Conservation (phyloP, 768 basidiomycete genomes). For the Boletus fagicola region DNA sequence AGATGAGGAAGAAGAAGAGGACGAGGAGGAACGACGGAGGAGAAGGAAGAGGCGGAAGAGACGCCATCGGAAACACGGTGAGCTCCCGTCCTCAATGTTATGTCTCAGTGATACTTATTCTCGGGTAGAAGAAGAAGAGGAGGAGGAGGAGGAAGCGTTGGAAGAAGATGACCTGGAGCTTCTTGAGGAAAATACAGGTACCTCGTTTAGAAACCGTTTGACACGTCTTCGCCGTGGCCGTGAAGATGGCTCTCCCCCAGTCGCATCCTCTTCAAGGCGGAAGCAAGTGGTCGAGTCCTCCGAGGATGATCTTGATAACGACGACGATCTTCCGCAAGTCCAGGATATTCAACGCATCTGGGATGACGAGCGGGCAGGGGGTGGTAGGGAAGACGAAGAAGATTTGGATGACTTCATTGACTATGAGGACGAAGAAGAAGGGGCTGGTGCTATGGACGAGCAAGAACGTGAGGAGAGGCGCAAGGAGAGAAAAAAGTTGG, state of each 20-base stretch:
- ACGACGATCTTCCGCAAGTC: slow-evolving; percentile 50
- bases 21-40: slow-evolving; percentile 53
- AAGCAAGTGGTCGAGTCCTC: slow-evolving; percentile 65
- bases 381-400: slow-evolving; percentile 51
- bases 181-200: slow-evolving; percentile 81
- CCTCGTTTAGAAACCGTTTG: slow-evolving; percentile 69
- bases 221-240: slow-evolving; percentile 75
- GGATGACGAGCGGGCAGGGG: slow-evolving; percentile 68
- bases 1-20: slow-evolving; percentile 87
- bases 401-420: slow-evolving; percentile 76
- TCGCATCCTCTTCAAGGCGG: slow-evolving; percentile 58
- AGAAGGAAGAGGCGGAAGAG: slow-evolving; percentile 67
- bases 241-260: slow-evolving; percentile 67
- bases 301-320: slow-evolving; percentile 68
- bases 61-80: slow-evolving; percentile 56
- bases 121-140: slow-evolving; percentile 48
- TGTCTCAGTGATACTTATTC: slow-evolving; percentile 10
- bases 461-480: slow-evolving; percentile 74
- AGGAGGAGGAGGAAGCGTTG: slow-evolving; percentile 67
- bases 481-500: slow-evolving; percentile 59
- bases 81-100: slow-evolving; percentile 20
- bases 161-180: slow-evolving; percentile 90
- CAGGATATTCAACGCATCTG: slow-evolving; percentile 67
- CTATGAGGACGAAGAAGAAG: slow-evolving; percentile 78
- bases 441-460: slow-evolving; percentile 74